phyloP scores from a whole-genome alignment of 1,284 basidiomycete species.

The Phellopilus nigrolimitatus region DNA sequence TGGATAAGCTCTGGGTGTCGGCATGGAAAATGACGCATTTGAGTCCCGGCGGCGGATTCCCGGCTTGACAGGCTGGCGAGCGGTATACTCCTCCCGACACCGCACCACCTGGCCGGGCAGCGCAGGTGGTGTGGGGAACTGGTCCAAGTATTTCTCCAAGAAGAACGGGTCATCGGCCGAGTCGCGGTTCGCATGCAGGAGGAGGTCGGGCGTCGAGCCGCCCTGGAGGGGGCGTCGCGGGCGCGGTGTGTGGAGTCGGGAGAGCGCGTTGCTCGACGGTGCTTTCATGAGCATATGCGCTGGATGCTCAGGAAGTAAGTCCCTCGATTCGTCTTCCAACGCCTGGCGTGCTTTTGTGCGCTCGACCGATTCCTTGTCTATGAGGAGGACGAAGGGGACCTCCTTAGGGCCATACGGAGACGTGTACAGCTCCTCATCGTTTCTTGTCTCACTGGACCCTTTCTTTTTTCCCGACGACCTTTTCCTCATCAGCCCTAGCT shows the following conservation, averaged over 20 bases:
- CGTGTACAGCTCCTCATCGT: neutral
- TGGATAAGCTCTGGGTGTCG: conserved; percentile 1
- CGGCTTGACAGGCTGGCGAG: conserved; percentile 6
- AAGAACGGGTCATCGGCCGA: conserved; percentile 8
- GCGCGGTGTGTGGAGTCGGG: neutral
- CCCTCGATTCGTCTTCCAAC: neutral
- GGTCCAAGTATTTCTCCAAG: conserved; percentile 3
- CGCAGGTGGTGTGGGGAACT: conserved; percentile 15
- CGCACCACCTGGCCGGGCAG: neutral
- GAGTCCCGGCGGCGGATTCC: conserved; percentile 5
- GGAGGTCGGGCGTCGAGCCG: conserved; percentile 9
- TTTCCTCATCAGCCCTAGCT: conserved; percentile 11
- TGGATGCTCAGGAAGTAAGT: conserved; percentile 11
- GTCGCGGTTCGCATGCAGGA: conserved; percentile 1
- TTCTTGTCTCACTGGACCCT: neutral
- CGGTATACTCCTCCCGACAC: conserved; percentile 3
- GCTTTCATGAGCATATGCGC: conserved; percentile 1
- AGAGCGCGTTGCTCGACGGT: conserved; percentile 3
- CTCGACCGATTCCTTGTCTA: neutral
- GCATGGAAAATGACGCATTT: conserved; percentile 11
- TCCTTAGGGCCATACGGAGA: neutral
- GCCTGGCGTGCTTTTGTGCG: neutral
- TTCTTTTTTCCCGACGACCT: conserved; percentile 10
- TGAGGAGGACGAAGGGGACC: conserved; percentile 4
- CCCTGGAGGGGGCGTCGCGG: neutral